Conservation (phyloP, 176 grass and related monocot genomes). For the Tillandsia fasciculata region DNA sequence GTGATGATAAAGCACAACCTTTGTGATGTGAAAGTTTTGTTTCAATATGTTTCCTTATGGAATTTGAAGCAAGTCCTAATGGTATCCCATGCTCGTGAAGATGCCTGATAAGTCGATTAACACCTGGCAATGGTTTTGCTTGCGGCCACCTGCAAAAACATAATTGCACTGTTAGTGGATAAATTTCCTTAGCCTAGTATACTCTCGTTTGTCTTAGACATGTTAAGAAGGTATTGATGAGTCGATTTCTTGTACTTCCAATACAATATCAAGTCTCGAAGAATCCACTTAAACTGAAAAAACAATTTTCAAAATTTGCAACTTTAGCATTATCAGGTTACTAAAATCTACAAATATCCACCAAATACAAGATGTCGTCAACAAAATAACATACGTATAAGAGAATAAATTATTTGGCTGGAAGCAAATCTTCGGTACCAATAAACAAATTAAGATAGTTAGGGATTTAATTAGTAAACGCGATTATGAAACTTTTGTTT, state of each 20-base stretch:
- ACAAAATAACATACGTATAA: too few species aligned
- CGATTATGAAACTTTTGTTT: too few species aligned
- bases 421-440: too few species aligned
- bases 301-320: too few species aligned
- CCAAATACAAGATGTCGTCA: too few species aligned
- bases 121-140: slow-evolving; percentile 60
- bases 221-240: neutral
- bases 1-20: slow-evolving; percentile 20
- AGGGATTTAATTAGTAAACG: too few species aligned
- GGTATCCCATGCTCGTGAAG: slow-evolving; percentile 59
- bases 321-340: too few species aligned
- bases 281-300: neutral
- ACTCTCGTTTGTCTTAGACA: neutral
- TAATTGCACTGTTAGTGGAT: slow-evolving; percentile 1
- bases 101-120: slow-evolving; percentile 60
- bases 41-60: slow-evolving; percentile 59
- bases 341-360: too few species aligned
- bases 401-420: too few species aligned
- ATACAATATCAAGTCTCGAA: neutral
- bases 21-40: slow-evolving; percentile 43
- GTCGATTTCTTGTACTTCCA: neutral
- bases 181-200: neutral
- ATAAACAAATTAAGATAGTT: too few species aligned
- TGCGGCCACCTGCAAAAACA: slow-evolving; percentile 47
- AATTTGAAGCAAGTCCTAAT: slow-evolving; percentile 81